Evolutionary conservation across 164 flowering plant genomes (phyloP).

Genomic region (Kalanchoe fedtschenkoi): DNA sequence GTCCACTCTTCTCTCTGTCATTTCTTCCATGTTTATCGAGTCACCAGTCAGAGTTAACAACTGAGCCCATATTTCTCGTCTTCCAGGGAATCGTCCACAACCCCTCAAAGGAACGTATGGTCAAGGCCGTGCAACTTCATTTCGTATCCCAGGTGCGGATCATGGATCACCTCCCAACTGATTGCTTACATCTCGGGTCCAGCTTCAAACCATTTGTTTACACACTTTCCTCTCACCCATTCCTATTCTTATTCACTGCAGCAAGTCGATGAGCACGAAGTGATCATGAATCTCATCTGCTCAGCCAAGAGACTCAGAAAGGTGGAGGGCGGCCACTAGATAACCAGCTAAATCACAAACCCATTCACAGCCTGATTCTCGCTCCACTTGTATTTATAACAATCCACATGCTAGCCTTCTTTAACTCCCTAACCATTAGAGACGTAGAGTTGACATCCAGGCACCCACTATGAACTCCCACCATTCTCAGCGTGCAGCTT

Average conservation of each 20-base stretch:
- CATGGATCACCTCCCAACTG: constrained; percentile 6
- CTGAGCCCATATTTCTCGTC: background rate
- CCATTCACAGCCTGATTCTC: background rate
- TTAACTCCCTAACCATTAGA: no score
- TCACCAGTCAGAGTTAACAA: background rate
- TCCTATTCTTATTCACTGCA: constrained; percentile 13
- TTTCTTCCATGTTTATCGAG: background rate
- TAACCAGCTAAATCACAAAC: background rate
- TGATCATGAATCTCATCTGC: constrained; percentile 46
- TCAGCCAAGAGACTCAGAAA: constrained; percentile 49
- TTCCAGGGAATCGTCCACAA: constrained; percentile 33
- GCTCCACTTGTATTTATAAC: background rate
- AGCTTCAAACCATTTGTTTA: background rate
- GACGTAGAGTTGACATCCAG: no score
- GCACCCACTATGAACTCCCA: no score
- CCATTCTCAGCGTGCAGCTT: no score
- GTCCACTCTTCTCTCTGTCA: constrained; percentile 15
- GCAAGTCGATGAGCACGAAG: constrained; percentile 58
- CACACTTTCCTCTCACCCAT: background rate
- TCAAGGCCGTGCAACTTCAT: constrained; percentile 56
- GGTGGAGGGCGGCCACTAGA: background rate
- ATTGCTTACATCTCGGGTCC: background rate
- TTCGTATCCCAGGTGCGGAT: constrained; percentile 51
- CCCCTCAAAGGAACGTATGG: constrained; percentile 56
- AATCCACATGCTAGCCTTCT: background rate